Evolutionary conservation across 192 early-diverging fungal species (phyloP).

Genomic region (Phlyctochytrium arcticum): DNA sequence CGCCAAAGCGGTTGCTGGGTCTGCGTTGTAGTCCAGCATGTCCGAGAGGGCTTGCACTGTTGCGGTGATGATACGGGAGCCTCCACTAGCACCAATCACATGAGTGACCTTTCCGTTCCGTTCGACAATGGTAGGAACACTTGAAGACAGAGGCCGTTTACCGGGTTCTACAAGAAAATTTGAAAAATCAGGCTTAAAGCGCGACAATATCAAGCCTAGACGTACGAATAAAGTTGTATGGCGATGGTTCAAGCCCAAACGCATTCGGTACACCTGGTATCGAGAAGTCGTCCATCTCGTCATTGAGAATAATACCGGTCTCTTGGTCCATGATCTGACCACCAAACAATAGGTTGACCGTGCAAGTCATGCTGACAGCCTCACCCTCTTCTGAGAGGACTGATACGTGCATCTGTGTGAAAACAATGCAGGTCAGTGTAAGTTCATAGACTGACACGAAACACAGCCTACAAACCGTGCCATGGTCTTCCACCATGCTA

Average conservation of each 20-base stretch:
- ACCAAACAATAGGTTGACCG: constrained; percentile 86
- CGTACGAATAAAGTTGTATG: constrained; percentile 72
- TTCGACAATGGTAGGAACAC: constrained; percentile 64
- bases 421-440: not conserved
- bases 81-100: constrained; percentile 76
- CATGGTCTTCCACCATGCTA: constrained; percentile 73
- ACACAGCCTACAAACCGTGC: constrained; percentile 47
- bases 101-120: constrained; percentile 62
- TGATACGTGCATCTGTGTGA: constrained; percentile 71
- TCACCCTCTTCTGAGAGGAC: constrained; percentile 66
- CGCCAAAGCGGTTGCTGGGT: constrained; percentile 65
- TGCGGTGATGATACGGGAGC: constrained; percentile 76
- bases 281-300: constrained; percentile 94
- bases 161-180: constrained; percentile 49
- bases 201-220: not conserved
- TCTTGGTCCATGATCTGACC: constrained; percentile 77
- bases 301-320: constrained; percentile 89
- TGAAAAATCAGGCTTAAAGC: not conserved
- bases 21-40: constrained; percentile 67
- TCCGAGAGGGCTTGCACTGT: constrained; percentile 72
- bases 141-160: constrained; percentile 79
- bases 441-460: not conserved
- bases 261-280: constrained; percentile 47
- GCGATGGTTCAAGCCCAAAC: constrained; percentile 76
- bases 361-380: constrained; percentile 84